phyloP scores from a whole-genome alignment of 2,329 filamentous ascomycete species.

The Microdochium bolleyi region DNA sequence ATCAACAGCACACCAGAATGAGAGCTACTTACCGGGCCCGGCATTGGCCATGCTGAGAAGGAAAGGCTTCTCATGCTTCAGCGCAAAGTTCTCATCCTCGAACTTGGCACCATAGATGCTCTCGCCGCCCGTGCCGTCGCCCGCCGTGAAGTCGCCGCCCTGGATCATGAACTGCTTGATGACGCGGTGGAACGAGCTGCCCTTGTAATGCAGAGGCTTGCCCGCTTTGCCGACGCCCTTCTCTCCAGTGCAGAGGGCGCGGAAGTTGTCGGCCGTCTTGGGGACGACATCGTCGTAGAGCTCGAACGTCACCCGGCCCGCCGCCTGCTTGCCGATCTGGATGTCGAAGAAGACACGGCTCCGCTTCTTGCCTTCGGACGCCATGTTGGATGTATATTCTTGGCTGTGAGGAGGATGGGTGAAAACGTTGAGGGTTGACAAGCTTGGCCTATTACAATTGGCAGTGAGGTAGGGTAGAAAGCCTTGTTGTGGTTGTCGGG shows the following conservation, averaged over 20 bases:
- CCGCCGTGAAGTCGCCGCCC: constrained; percentile 91
- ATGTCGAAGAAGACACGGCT: constrained; percentile 92
- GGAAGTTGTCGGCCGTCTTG: constrained; percentile 96
- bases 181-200: constrained; percentile 86
- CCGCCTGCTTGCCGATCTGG: constrained; percentile 63
- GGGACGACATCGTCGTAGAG: constrained; percentile 72
- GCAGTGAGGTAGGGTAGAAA: not conserved
- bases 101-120: constrained; percentile 98
- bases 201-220: constrained; percentile 88
- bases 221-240: constrained; percentile 77
- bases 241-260: constrained; percentile 87
- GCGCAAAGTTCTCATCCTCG: constrained; percentile 88
- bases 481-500: too few relatives aligned
- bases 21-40: constrained; percentile 60
- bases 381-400: constrained; percentile 7
- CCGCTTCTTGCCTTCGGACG: constrained; percentile 44
- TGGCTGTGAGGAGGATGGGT: not conserved
- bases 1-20: constrained; percentile 1
- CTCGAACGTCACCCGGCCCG: constrained; percentile 80
- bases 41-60: constrained; percentile 97
- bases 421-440: not conserved
- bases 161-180: constrained; percentile 99
- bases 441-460: not conserved
- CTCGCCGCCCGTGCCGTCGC: constrained; percentile 92
- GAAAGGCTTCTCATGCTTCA: constrained; percentile 89